Conservation (phyloP, 1,284 basidiomycete genomes). For the Ceratobasidium sp. region DNA sequence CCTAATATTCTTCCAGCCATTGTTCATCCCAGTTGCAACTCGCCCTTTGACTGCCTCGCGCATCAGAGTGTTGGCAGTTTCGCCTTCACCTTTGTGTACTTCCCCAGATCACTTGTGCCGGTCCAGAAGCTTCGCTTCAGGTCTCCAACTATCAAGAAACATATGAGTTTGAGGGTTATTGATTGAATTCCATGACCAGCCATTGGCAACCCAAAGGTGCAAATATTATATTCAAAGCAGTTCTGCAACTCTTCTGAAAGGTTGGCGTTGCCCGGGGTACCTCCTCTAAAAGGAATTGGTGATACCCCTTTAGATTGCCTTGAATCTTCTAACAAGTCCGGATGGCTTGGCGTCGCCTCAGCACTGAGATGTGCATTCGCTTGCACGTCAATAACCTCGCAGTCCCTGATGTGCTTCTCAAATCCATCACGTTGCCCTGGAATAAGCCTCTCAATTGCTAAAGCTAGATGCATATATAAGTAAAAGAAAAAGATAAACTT, state of each 20-base stretch:
- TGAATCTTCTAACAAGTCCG: too few relatives aligned
- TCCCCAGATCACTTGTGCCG: conserved; percentile 13
- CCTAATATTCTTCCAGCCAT: conserved; percentile 40
- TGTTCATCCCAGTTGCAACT: conserved; percentile 31
- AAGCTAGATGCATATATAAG: not conserved
- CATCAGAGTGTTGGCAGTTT: not conserved
- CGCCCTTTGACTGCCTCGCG: not conserved
- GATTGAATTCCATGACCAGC: conserved; percentile 4
- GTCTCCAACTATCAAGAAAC: conserved; percentile 8
- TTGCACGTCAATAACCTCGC: not conserved
- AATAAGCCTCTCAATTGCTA: not conserved
- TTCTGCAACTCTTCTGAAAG: not conserved
- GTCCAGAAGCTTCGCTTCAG: conserved; percentile 3
- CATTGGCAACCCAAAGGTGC: conserved; percentile 5
- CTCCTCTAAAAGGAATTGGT: not conserved
- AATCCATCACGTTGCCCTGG: not conserved
- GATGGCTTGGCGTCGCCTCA: too few relatives aligned
- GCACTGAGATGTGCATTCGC: not conserved
- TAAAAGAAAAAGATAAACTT: not conserved
- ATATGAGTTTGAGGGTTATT: conserved; percentile 18
- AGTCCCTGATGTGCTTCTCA: not conserved
- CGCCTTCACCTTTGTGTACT: not conserved
- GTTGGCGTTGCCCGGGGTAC: not conserved
- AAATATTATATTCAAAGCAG: not conserved
- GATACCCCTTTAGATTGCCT: too few relatives aligned